phyloP scores from a whole-genome alignment of 352 stramenopile genomes.

The Globisporangium yorkense region DNA sequence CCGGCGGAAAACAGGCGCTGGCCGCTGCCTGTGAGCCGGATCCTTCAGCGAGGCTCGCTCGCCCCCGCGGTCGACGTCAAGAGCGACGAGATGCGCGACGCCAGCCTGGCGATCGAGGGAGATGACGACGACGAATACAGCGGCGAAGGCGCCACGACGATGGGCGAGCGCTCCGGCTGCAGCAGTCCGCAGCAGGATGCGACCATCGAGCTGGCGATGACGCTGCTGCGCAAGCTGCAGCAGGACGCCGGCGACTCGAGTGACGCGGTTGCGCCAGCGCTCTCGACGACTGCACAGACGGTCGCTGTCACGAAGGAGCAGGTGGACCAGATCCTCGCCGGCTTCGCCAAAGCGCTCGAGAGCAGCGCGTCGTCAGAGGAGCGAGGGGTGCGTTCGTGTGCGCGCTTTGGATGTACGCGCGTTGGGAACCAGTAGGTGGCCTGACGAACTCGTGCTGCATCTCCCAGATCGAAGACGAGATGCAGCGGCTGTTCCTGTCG shows the following conservation, averaged over 20 bases:
- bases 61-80: neutral
- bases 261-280: constrained; percentile 3
- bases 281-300: constrained; percentile 18
- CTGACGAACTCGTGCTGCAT: neutral
- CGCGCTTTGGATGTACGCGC: neutral
- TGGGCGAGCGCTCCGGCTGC: neutral
- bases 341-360: constrained; percentile 54
- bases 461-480: constrained; percentile 44
- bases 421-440: neutral
- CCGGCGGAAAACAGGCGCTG: neutral
- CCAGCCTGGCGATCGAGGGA: neutral
- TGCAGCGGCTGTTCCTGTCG: constrained; percentile 69
- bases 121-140: constrained; percentile 2
- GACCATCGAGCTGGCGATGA: constrained; percentile 50
- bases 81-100: neutral
- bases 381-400: constrained; percentile 23
- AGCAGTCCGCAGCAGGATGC: constrained; percentile 19
- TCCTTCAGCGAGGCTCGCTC: constrained; percentile 10
- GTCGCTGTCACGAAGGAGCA: constrained; percentile 40
- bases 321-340: constrained; percentile 54
- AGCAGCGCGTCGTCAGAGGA: constrained; percentile 26
- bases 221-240: constrained; percentile 52
- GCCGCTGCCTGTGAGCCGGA: constrained; percentile 6
- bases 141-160: constrained; percentile 4
- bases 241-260: constrained; percentile 13